Conservation (phyloP, 768 basidiomycete species). For the Trametes maxima region DNA sequence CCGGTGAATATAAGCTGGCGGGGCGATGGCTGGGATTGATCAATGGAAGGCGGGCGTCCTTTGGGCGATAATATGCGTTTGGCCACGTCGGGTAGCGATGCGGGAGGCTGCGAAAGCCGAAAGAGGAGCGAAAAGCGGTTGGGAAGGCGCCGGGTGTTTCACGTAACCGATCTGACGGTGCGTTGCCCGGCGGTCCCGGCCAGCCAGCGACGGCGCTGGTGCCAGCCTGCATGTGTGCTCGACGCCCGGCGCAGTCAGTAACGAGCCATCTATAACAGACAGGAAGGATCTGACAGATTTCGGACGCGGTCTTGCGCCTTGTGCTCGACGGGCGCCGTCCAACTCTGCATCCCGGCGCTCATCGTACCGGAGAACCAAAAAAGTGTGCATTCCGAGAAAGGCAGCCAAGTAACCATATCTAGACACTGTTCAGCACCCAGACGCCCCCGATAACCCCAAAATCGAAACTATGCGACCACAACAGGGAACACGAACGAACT, state of each 20-base stretch:
- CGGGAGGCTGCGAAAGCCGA: neutral
- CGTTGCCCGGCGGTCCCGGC: neutral
- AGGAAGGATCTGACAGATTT: too few relatives aligned
- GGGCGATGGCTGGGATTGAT: too few relatives aligned
- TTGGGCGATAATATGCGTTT: neutral
- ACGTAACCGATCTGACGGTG: constrained; percentile 1
- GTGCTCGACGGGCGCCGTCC: too few relatives aligned
- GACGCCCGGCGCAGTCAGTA: too few relatives aligned
- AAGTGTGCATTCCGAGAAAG: neutral
- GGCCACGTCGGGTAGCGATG: neutral
- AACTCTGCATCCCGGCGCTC: too few relatives aligned
- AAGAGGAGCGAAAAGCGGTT: neutral
- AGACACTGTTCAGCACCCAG: neutral
- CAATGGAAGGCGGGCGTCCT: too few relatives aligned
- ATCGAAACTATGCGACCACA: neutral
- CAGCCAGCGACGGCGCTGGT: too few relatives aligned
- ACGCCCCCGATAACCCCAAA: neutral
- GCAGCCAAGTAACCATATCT: neutral
- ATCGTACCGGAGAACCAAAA: neutral
- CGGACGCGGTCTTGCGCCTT: too few relatives aligned
- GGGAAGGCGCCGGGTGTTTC: neutral
- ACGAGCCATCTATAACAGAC: too few relatives aligned
- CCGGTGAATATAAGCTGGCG: too few relatives aligned
- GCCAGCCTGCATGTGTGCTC: too few relatives aligned
- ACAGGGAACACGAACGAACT: constrained; percentile 5